phyloP scores from a whole-genome alignment of 805 yeast species.

The Metschnikowia kunwiensis region DNA sequence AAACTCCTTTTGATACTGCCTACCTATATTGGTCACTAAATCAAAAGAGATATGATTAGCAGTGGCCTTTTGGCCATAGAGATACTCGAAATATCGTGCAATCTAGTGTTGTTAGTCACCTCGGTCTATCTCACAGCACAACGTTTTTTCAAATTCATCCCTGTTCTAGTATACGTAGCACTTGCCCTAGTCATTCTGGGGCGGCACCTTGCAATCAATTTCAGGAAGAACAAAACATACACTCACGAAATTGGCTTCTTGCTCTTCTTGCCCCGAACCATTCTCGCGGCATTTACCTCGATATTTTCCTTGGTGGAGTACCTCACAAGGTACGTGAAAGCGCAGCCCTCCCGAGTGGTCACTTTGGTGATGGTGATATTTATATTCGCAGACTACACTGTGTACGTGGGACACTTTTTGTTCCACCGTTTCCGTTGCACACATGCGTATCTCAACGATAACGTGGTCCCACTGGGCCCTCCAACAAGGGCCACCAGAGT shows the following conservation, averaged over 20 bases:
- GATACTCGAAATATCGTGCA: not conserved
- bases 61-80: conserved; percentile 1
- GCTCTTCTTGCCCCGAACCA: not conserved
- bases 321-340: not conserved
- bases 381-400: not conserved
- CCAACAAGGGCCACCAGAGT: no score
- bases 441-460: no score
- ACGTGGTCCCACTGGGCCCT: no score
- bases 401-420: not conserved
- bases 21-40: no score
- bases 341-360: not conserved
- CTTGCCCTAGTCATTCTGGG: not conserved
- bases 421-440: no score
- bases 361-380: not conserved
- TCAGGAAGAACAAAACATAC: not conserved
- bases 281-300: not conserved
- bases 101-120: not conserved
- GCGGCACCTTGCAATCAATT: conserved; percentile 2
- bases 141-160: not conserved
- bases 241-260: not conserved
- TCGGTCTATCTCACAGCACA: not conserved
- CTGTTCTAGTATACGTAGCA: not conserved
- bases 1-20: no score
- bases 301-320: not conserved
- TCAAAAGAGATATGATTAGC: not conserved